Base-by-base conservation (phyloP, 768 basidiomycete genomes). In the Tricholoma sp. region DNA sequence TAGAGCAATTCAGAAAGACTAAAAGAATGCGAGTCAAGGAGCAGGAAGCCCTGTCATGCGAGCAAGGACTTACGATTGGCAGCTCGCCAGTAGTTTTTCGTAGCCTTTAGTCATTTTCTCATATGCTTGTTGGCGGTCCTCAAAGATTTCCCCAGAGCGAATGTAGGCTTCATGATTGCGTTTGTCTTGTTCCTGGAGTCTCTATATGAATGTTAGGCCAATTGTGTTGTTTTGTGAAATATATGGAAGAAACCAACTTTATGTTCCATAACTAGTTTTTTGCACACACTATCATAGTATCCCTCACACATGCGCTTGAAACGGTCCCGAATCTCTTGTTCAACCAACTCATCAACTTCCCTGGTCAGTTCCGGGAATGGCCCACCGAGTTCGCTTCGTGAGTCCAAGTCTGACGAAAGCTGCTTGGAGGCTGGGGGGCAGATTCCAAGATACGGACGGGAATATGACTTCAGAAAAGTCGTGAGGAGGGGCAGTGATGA, bases 121-220 rank as follows among this genome's bases (percentile, higher is more conserved):
- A 68, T 99, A 99, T 9, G 91, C 94, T 71, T 98, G 95, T 69
- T 98, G 96, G 32, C 97, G 84, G 70, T 99, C 97, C 67, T 99
- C 97, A 63, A 99, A 99, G 60, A 99, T 98, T 72, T 99, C 96
- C 24, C 97, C 97, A 2, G 95, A 98, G 31, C 95, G 92, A 63
- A 99, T 98, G 68, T 99, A 99, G 57, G 97, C 97, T 76, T 99
- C 97, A 68, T 98, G 96, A 65, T 99, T 99, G 52, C 89, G 82
- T 60, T 88, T 87, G 70, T 98, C 97, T 73, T 97, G 95, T 62
- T 97, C 94, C 86, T 98, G 94, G 47, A 99, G 78, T 50, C 89
- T 86, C 96, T 98, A 66, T 27, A 53, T 56, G 58, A 47, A 16
- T 19, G 54, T 39, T 50, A 50, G 9, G 53, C 51, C 11, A 24